These are phyloP conservation scores for Cronartium quercuum DNA, from an alignment of 1,284 basidiomycete species.

Conservation along the genomic window DNA sequence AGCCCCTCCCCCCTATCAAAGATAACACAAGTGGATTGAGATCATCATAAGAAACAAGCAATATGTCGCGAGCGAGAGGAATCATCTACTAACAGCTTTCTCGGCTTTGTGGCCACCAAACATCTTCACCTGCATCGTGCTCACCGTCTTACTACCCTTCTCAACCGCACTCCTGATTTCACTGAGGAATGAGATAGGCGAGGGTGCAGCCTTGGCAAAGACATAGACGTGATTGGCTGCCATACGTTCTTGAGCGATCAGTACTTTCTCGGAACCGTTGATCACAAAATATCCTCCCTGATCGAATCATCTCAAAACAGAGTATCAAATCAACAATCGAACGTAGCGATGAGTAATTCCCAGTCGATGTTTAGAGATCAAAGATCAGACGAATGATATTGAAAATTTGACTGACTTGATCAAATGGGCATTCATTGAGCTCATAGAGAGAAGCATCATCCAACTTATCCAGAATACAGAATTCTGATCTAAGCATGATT, in stretches of 20 bases:
- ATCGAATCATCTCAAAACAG: background rate
- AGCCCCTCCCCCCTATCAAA: slow-evolving; percentile 57
- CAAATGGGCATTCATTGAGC: slow-evolving; percentile 94
- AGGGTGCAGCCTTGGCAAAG: slow-evolving; percentile 95
- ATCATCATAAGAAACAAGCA: too few relatives aligned
- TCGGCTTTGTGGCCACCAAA: slow-evolving; percentile 41
- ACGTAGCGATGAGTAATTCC: too few relatives aligned
- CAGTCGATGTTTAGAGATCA: background rate
- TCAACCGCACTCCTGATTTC: slow-evolving; percentile 98
- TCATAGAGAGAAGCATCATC: slow-evolving; percentile 76
- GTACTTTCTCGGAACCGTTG: slow-evolving; percentile 97
- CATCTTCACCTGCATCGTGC: slow-evolving; percentile 97
- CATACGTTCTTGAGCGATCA: slow-evolving; percentile 99
- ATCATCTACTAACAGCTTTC: slow-evolving; percentile 40
- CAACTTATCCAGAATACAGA: slow-evolving; percentile 80
- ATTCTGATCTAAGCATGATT: slow-evolving; percentile 93
- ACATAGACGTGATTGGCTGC: slow-evolving; percentile 99
- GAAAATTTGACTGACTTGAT: slow-evolving; percentile 54
- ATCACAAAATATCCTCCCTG: slow-evolving; percentile 98
- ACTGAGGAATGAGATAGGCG: slow-evolving; percentile 88
- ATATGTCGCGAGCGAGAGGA: too few relatives aligned
- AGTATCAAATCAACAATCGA: too few relatives aligned
- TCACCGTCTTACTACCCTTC: slow-evolving; percentile 96
- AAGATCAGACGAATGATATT: background rate
- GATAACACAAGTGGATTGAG: too few relatives aligned